These are phyloP conservation scores for Irpex sp. DNA, from an alignment of 1,284 basidiomycete species.

Conservation along the genomic window DNA sequence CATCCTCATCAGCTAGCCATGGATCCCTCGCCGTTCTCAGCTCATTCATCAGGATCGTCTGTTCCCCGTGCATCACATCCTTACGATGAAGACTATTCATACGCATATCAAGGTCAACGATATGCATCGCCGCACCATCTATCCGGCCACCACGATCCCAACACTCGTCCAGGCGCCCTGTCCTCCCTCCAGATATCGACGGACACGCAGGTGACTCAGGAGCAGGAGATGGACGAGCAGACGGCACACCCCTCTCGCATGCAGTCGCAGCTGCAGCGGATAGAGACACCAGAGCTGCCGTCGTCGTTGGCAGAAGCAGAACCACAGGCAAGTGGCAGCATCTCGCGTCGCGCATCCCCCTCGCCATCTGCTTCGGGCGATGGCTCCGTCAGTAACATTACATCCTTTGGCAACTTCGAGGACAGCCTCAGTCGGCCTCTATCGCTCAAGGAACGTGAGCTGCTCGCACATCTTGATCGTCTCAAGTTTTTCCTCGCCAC, in stretches of 20 bases:
- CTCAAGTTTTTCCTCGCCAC: constrained; percentile 89
- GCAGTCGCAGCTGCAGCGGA: constrained; percentile 12
- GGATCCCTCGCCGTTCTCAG: constrained; percentile 7
- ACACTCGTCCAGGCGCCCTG: constrained; percentile 8
- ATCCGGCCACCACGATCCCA: constrained; percentile 3
- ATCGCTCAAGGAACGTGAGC: constrained; percentile 59
- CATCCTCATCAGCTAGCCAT: constrained; percentile 15
- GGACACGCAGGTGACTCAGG: constrained; percentile 15
- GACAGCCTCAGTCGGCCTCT: constrained; percentile 52
- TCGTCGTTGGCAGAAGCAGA: constrained; percentile 10
- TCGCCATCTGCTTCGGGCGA: background rate
- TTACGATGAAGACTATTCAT: background rate
- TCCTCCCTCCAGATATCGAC: constrained; percentile 24
- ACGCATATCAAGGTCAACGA: constrained; percentile 1
- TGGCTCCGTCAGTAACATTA: constrained; percentile 23
- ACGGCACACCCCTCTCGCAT: constrained; percentile 28
- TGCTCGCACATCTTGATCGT: constrained; percentile 66
- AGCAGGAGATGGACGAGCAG: constrained; percentile 22
- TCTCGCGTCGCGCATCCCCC: background rate
- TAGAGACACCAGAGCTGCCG: background rate
- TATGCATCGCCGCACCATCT: constrained; percentile 7
- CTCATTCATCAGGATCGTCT: constrained; percentile 15
- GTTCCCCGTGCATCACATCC: background rate
- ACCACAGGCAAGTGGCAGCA: constrained; percentile 4
- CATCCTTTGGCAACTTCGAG: constrained; percentile 29